These are phyloP conservation scores for Scutellaria galericulata DNA, from an alignment of 257 asterid genomes.

Conservation along the genomic window DNA sequence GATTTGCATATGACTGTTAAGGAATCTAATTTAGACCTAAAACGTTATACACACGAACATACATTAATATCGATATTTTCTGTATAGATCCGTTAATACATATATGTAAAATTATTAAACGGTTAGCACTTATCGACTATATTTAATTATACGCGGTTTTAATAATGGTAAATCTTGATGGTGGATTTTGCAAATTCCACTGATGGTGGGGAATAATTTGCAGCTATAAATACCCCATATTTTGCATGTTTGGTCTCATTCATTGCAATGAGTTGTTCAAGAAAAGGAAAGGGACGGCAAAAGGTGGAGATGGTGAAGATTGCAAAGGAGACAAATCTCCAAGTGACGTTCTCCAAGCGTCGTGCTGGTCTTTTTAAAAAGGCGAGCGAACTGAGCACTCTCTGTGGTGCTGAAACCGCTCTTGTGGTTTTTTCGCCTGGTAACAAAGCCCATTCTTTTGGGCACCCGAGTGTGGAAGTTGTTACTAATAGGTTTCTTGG, in stretches of 20 bases:
- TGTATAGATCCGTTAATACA: neutral
- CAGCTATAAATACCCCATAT: slow-evolving; percentile 1
- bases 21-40: neutral
- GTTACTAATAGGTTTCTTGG: slow-evolving; percentile 36
- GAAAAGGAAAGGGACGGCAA: slow-evolving; percentile 45
- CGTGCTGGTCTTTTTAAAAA: slow-evolving; percentile 64
- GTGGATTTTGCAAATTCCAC: slow-evolving; percentile 3
- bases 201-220: neutral
- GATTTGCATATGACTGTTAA: no score
- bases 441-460: slow-evolving; percentile 53
- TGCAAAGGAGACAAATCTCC: slow-evolving; percentile 46
- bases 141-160: neutral
- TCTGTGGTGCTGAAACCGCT: slow-evolving; percentile 54
- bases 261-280: slow-evolving; percentile 4
- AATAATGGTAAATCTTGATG: neutral
- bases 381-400: slow-evolving; percentile 66
- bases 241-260: neutral
- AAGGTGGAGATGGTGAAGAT: slow-evolving; percentile 46
- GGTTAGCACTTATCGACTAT: neutral
- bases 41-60: neutral
- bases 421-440: slow-evolving; percentile 59
- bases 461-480: slow-evolving; percentile 49
- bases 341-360: slow-evolving; percentile 65
- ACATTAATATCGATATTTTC: neutral
- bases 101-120: neutral